Evolutionary conservation across 495 filamentous ascomycete species (phyloP), one percentile per base, ranked within the genome.

Genomic region (Chaetomium fimeti): DNA sequence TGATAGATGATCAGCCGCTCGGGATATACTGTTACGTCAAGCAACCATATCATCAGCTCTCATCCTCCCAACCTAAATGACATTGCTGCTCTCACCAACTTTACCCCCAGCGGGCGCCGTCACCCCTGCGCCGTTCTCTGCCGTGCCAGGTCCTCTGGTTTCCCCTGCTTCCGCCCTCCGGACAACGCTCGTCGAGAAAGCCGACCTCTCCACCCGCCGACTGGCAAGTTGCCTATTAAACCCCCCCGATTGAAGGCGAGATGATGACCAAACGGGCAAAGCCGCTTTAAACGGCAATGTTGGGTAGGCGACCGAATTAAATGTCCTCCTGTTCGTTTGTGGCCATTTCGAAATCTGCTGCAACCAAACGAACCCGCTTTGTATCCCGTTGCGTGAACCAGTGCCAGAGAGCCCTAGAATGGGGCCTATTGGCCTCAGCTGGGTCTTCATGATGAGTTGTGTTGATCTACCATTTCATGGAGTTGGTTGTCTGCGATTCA

Each of bases 1-100:
- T 91, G 85, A 69, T 89, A 93, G 64, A 93, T 81, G 62, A 90
- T 77, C 12, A 92, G 77, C 16, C 78, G 78, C 68, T 91, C 88
- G 0, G 84, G 84, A 57, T 72, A 79, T 3, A 61, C 76, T 76
- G 16, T 49, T 18, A 20, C 18, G 24, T 53, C 5, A 13, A 57
- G 15, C 25, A 54, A 29, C n/a, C 54, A 36, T 5, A 20, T 15
- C 5, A 36, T 64, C 24, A 55, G 56, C 40, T 20, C 20, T 53
- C 48, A 11, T 27, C 4, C 24, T 3, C 2, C 1, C 3, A 16
- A 24, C 12, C 9, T 9, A 8, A 49, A 27, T 27, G 6, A 15
- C 7, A 42, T 6, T 11, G n/a, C 11, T 13, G 9, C 20, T 16
- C 62, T 58, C 55, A 64, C 62, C 47, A 3, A 55, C 15, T 12